Percentiles rank a stretch among this genome's conserved stretches.
These are phyloP conservation scores for Eucalyptus curtisii DNA, from an alignment of 345 rosid species.

Conservation along the genomic window DNA sequence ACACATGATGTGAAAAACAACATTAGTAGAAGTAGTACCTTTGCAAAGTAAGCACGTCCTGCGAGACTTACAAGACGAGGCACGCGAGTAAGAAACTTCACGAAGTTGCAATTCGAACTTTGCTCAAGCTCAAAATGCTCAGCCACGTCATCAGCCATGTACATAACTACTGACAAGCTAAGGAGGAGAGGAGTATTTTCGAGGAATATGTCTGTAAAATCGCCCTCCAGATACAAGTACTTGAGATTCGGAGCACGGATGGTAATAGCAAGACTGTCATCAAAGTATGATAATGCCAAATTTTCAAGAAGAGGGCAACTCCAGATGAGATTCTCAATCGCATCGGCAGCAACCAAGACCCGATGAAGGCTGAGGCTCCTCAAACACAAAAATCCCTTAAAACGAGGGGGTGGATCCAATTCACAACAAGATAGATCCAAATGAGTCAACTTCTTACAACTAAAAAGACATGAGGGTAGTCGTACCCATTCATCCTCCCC, in stretches of 20 bases:
- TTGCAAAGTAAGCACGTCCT: slow-evolving; percentile 80
- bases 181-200: slow-evolving; percentile 64
- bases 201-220: slow-evolving; percentile 68
- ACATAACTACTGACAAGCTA: slow-evolving; percentile 67
- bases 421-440: slow-evolving; percentile 79
- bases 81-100: slow-evolving; percentile 70
- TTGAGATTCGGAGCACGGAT: slow-evolving; percentile 69
- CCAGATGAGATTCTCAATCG: slow-evolving; percentile 61
- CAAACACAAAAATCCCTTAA: slow-evolving; percentile 62
- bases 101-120: slow-evolving; percentile 63
- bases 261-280: slow-evolving; percentile 66
- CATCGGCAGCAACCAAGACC: slow-evolving; percentile 64
- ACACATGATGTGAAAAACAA: neutral
- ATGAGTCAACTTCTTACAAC: slow-evolving; percentile 40
- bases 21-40: slow-evolving; percentile 28
- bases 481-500: slow-evolving; percentile 86
- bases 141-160: slow-evolving; percentile 67
- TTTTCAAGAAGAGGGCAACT: slow-evolving; percentile 77
- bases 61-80: slow-evolving; percentile 73
- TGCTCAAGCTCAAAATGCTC: slow-evolving; percentile 85
- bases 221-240: slow-evolving; percentile 81
- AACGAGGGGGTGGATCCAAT: slow-evolving; percentile 53
- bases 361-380: slow-evolving; percentile 69
- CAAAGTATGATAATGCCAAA: slow-evolving; percentile 66
- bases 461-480: slow-evolving; percentile 68